Percentiles rank a stretch among this genome's conserved stretches.
These are phyloP conservation scores for Porodaedalea pini DNA, from an alignment of 1,284 basidiomycete species.

Conservation along the genomic window DNA sequence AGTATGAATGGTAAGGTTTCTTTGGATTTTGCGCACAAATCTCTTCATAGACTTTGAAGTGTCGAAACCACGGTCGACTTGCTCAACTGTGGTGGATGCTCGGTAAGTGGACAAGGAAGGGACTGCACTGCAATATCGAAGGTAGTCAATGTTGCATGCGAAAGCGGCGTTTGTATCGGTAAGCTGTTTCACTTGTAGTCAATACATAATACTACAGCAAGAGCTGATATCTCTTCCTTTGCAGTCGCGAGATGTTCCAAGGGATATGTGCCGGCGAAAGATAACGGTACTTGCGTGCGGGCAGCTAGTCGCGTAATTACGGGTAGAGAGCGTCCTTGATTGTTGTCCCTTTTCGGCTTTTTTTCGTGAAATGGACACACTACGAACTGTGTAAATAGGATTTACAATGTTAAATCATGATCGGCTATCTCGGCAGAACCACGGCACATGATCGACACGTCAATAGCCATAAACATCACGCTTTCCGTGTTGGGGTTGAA, in stretches of 20 bases:
- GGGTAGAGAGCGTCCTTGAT: not conserved
- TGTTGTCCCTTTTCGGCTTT: not conserved
- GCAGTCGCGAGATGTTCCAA: not conserved
- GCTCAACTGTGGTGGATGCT: constrained; percentile 41
- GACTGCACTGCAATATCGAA: constrained; percentile 40
- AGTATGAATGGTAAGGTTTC: constrained; percentile 30
- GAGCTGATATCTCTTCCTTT: not conserved
- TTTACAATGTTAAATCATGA: no score
- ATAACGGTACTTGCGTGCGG: not conserved
- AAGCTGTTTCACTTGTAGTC: constrained; percentile 10
- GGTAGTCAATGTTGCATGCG: constrained; percentile 37
- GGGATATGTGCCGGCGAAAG: constrained; percentile 2
- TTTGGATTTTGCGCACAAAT: not conserved
- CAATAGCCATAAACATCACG: constrained; percentile 6
- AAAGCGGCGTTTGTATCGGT: constrained; percentile 32
- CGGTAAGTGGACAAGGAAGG: constrained; percentile 35
- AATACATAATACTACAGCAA: not conserved
- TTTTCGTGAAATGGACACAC: constrained; percentile 1
- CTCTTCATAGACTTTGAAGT: not conserved
- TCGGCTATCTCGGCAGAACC: no score
- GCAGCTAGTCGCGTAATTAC: not conserved
- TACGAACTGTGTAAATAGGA: not conserved
- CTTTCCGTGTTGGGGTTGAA: not conserved
- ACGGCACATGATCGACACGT: not conserved
- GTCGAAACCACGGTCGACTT: constrained; percentile 24